Percentiles rank a stretch among this genome's conserved stretches.
Evolutionary conservation across 441 rosid species (phyloP).

Genomic region (Mallotus japonicus): DNA sequence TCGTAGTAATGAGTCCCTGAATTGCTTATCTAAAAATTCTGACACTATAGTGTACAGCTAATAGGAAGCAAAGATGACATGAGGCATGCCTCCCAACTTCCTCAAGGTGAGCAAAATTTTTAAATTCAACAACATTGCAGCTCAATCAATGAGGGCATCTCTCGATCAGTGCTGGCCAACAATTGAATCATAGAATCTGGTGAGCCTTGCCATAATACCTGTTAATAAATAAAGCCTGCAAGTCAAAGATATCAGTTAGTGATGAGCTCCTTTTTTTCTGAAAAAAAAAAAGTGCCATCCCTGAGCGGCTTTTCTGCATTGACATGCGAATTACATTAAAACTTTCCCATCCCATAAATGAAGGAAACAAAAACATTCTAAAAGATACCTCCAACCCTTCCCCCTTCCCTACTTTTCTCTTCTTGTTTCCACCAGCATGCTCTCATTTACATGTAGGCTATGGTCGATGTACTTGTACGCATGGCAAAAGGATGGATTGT

Average conservation of each 20-base stretch:
- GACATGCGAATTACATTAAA: no score
- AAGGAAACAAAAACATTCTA: no score
- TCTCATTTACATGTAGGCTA: no score
- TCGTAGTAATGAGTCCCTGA: conserved; percentile 13
- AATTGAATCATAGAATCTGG: conserved; percentile 44
- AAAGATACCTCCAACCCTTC: no score
- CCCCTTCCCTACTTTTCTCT: no score
- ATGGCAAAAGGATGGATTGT: no score
- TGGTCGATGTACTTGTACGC: no score
- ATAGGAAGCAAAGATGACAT: neutral
- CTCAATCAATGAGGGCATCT: conserved; percentile 12
- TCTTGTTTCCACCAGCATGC: no score
- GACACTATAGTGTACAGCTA: conserved; percentile 22
- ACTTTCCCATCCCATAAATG: no score
- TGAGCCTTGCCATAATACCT: conserved; percentile 78
- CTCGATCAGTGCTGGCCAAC: neutral
- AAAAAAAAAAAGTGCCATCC: neutral
- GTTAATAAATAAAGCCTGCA: conserved; percentile 71
- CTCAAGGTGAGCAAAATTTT: conserved; percentile 19
- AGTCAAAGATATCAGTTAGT: conserved; percentile 12
- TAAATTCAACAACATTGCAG: conserved; percentile 13
- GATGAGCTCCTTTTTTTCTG: no score
- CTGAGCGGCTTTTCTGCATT: neutral
- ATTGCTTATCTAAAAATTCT: conserved; percentile 14
- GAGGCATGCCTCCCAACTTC: conserved; percentile 22